phyloP scores from a whole-genome alignment of 768 basidiomycete genomes.

The Mycena metata region DNA sequence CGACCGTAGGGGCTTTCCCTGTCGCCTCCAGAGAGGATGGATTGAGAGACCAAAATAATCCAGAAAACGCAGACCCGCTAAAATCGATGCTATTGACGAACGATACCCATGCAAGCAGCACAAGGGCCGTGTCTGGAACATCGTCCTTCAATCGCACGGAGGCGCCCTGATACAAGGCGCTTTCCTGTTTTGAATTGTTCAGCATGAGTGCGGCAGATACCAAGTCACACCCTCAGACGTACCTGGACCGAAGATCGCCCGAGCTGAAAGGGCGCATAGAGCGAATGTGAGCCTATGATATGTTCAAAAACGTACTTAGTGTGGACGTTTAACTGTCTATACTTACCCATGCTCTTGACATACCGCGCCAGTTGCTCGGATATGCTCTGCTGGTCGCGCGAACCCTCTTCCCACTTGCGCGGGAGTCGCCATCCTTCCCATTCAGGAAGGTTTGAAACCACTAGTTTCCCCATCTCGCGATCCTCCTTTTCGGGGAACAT shows the following conservation, averaged over 20 bases:
- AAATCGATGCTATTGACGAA: neutral
- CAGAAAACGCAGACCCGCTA: neutral
- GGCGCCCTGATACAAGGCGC: slow-evolving; percentile 26
- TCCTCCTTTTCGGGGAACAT: slow-evolving; percentile 16
- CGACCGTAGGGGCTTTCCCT: neutral
- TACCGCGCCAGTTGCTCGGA: neutral
- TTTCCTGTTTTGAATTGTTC: slow-evolving; percentile 10
- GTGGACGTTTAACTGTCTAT: neutral
- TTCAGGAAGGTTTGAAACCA: slow-evolving; percentile 4
- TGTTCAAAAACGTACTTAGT: neutral
- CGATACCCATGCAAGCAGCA: slow-evolving; percentile 13
- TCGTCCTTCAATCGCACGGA: slow-evolving; percentile 27
- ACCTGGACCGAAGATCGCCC: slow-evolving; percentile 22
- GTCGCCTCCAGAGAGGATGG: neutral
- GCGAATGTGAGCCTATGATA: slow-evolving; percentile 8
- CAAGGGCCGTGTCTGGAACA: slow-evolving; percentile 8
- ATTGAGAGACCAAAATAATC: neutral
- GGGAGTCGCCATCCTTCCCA: slow-evolving; percentile 21
- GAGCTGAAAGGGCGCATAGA: slow-evolving; percentile 28
- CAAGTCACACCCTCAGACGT: neutral
- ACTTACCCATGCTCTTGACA: slow-evolving; percentile 1
- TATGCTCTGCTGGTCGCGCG: too few relatives aligned
- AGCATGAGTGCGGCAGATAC: too few relatives aligned
- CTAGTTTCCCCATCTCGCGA: slow-evolving; percentile 24
- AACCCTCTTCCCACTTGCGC: too few relatives aligned